Evolutionary conservation across 1,139 yeast genomes (phyloP), one percentile per base, ranked within the genome.

Genomic region (Suhomyces chickasaworum): DNA sequence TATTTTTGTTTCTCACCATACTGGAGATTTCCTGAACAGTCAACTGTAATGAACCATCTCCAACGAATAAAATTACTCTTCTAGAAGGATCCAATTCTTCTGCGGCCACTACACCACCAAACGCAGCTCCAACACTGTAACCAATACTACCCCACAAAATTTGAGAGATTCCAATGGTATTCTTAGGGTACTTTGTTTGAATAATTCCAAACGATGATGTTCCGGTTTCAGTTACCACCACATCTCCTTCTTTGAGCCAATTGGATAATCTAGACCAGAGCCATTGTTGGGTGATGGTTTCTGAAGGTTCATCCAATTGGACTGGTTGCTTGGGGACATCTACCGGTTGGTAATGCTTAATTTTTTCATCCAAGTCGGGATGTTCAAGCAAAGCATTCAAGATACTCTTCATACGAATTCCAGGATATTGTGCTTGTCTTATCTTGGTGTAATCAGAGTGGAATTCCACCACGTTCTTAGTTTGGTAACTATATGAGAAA

Each of bases 21-120:
- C 93, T 84, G 52, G 91, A 84, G 63, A 88, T 84, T 61, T 88
- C 95, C 69, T 88, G 95, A 29, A 85, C 91, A 3, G 95, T 86
- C 67, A 88, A 77, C 70, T 88, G 96, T 64, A 88, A 75, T 21
- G 95, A 87, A 61, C 96, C 96, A 66, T 88, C 96, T 68, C 96
- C 95, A 47, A 86, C 86, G 67, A 88, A 88, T 57, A 88, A 71
- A 54, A 86, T 77, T 48, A 86, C 91, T 73, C 95, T 80, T 66
- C 80, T 83, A 53, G 66, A 63, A 42, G 84, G 81, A 61, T 83
- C 83, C 43, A 83, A 59, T 65, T 87, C 95, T 60, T 81, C 82
- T 46, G 66, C 64, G 9, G 70, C 66, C 48, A 56, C 53, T 5
- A 53, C 64, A 1, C 65, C 66, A 13, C 67, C 67, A 37, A 55